Evolutionary conservation across 2,329 filamentous ascomycete species (phyloP), one percentile per base, ranked within the genome.

Genomic region (Fusarium goolgardi): DNA sequence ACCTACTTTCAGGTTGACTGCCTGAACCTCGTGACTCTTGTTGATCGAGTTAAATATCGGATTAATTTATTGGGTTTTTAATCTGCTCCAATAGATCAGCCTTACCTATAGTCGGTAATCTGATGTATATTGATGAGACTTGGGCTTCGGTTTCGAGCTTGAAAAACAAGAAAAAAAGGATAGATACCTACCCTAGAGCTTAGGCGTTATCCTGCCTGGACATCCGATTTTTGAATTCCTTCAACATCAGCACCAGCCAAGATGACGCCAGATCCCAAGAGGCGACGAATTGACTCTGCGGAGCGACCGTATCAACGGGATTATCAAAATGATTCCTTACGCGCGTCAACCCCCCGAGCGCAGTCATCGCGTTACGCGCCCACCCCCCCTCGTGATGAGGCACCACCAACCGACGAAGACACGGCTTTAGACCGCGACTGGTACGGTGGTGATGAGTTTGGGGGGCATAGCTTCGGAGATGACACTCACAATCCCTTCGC

Each of bases 401-500:
- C 88, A 1, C 89, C 91, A 72, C 84, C 87, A 16, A 83, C 86
- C 34, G 86, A 90, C 39, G 88, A 92, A 64, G 92, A 96, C 67
- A 86, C 88, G 20, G 92, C 90, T 12, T 83, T 97, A 55, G 94
- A 97, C 76, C 88, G 94, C 65, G 94, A 97, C 78, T 97, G 94
- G 94, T 97, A 97, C 74, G 90, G 88, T 23, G 92, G 92, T 47
- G 94, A 96, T 75, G 94, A 97, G 76, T 89, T 90, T 59, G 92
- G 90, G 27, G 86, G 87, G 0, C 92, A 96, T 75, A 91, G 90
- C 0, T 92, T 97, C 73, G 94, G 94, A 69, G 94, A 97, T 75
- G 94, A 97, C 67, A 85, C 89, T n/a, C 94, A 97, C 78, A 96
- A 97, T 75, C 94, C 94, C 0, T 97, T 97, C 75, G 93, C 92